Evolutionary conservation across 2,329 filamentous ascomycete species (phyloP), one percentile per base, ranked within the genome.

Genomic region (Aspergillus cejpii): DNA sequence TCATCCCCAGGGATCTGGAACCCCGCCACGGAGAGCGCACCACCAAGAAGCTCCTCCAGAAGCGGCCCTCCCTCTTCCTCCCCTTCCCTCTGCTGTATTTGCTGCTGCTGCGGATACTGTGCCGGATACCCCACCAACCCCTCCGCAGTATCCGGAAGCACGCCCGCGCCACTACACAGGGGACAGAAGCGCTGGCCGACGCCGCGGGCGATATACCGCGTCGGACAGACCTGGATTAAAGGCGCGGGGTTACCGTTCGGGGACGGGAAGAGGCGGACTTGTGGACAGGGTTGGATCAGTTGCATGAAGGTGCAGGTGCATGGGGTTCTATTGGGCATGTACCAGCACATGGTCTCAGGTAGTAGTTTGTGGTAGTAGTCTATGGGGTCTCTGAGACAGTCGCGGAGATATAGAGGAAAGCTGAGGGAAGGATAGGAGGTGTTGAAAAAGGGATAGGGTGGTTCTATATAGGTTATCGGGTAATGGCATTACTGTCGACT

Each of bases 301-400:
- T 52, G 49, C 37, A 46, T 41, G 50, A 53, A 51, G 26, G 43
- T 15, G 47, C 49, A 55, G 43, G 41, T 52, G 49, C 52, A 55
- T 37, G 45, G 47, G 5, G 46, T 45, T 23, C 44, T 49, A 44
- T 54, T 58, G 21, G 53, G 48, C 47, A 51, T 31, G 44, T 53
- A 50, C 42, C 39, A 51, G 39, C 47, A 53, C 50, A 53, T 53
- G 8, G 14, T 40, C 24, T 17, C 14, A 28, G n/a, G 6, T 41
- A 41, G 11, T 19, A 37, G n/a, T 43, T 28, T 17, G 6, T 36
- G 3, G 33, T 37, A 12, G 20, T 43, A 17, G 29, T n/a, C 23
- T 24, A 8, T 43, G 29, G n/a, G n/a, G n/a, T n/a, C n/a, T n/a
- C n/a, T n/a, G n/a, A n/a, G n/a, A n/a, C n/a, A n/a, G n/a, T n/a